phyloP scores from a whole-genome alignment of 805 yeast genomes.

The Jamesozyma lodderae region DNA sequence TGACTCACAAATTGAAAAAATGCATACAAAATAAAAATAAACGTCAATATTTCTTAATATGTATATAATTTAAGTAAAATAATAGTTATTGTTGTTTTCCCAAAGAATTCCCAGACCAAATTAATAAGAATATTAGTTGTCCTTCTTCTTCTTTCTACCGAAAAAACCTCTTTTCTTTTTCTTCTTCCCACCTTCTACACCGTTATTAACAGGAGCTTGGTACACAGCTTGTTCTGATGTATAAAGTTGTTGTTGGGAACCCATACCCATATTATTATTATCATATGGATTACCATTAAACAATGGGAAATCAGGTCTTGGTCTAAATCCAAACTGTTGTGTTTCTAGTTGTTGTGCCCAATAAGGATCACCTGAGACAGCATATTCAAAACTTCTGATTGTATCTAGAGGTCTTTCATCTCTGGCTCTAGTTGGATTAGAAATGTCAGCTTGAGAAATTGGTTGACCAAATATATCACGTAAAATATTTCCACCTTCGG shows the following conservation, averaged over 20 bases:
- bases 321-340: conserved; percentile 72
- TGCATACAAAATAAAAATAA: neutral
- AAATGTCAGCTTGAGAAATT: conserved; percentile 70
- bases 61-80: no score
- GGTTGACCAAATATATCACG: conserved; percentile 79
- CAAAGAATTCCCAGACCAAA: neutral
- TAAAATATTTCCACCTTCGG: conserved; percentile 38
- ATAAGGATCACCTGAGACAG: conserved; percentile 69
- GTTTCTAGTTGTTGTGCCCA: conserved; percentile 79
- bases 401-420: conserved; percentile 97
- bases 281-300: conserved; percentile 5
- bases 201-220: conserved; percentile 41
- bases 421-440: conserved; percentile 88
- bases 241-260: conserved; percentile 17
- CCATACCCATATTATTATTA: neutral
- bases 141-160: conserved; percentile 52
- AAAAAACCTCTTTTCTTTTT: conserved; percentile 78
- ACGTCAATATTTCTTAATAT: neutral
- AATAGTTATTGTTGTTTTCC: neutral
- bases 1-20: neutral
- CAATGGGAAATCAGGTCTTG: conserved; percentile 56
- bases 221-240: conserved; percentile 48
- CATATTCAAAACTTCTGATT: conserved; percentile 84
- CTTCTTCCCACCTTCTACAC: conserved; percentile 33
- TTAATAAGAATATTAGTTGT: neutral